A percentile compares a stretch with the other conserved stretches of the same genome.
phyloP scores from a whole-genome alignment of 2,329 filamentous ascomycete species.

The Cladosporium sp. region DNA sequence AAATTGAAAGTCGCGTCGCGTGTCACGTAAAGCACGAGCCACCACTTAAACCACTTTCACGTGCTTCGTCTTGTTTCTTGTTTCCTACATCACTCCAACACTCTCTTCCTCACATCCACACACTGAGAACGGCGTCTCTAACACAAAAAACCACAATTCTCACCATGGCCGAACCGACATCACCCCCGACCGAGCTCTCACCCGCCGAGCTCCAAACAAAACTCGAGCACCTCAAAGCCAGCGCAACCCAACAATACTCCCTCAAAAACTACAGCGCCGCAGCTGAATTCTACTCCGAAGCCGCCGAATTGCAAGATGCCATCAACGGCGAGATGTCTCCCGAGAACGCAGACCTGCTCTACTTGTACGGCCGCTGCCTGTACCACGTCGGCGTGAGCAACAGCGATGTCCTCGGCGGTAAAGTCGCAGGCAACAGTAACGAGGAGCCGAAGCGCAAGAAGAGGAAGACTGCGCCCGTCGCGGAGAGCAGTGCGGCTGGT shows the following conservation, averaged over 20 bases:
- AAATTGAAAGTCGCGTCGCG: neutral
- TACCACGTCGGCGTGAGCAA: constrained; percentile 94
- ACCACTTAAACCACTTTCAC: no score
- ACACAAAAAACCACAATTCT: neutral
- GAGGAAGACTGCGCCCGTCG: constrained; percentile 37
- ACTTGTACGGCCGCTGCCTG: constrained; percentile 87
- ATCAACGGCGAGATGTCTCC: constrained; percentile 89
- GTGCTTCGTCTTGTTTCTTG: neutral
- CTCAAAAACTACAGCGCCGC: constrained; percentile 86
- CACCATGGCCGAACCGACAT: constrained; percentile 10
- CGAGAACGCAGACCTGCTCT: constrained; percentile 90
- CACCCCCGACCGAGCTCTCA: neutral
- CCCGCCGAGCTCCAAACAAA: constrained; percentile 28
- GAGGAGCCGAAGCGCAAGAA: constrained; percentile 56
- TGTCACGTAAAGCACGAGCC: neutral
- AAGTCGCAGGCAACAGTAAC: constrained; percentile 57
- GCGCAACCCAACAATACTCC: constrained; percentile 80
- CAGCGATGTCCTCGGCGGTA: constrained; percentile 88
- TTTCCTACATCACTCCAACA: neutral
- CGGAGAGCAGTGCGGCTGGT: constrained; percentile 23
- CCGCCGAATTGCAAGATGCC: constrained; percentile 84
- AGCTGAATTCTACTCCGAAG: constrained; percentile 82
- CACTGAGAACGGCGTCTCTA: neutral
- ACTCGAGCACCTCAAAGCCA: constrained; percentile 69
- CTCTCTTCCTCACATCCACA: neutral